Conservation (phyloP, 352 stramenopile species). For the Pythium biforme region DNA sequence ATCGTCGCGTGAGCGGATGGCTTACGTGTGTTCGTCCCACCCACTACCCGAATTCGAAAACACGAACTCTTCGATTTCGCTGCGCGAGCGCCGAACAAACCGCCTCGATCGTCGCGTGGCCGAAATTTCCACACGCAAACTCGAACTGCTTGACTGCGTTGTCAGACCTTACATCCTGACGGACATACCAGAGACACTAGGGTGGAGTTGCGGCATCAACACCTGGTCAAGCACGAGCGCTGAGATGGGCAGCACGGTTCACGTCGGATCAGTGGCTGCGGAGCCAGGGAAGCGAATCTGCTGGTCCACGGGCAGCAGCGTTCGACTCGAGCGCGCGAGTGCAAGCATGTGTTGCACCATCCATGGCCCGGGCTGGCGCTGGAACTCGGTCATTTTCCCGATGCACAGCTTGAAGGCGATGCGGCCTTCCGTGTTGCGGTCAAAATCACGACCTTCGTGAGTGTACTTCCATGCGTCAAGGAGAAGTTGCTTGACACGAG, state of each 20-base stretch:
- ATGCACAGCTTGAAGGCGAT: not conserved
- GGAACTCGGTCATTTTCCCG: not conserved
- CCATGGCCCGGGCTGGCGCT: not conserved
- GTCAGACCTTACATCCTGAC: not conserved
- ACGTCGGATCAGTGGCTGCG: no score
- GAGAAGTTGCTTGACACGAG: not conserved
- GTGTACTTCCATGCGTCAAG: not conserved
- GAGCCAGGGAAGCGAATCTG: no score
- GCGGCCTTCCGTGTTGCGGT: not conserved
- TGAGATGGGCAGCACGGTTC: not conserved
- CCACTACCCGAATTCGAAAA: no score
- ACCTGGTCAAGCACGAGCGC: not conserved
- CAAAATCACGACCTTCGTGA: not conserved
- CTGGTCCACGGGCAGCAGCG: not conserved
- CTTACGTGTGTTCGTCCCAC: no score
- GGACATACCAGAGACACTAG: not conserved
- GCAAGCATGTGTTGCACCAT: not conserved
- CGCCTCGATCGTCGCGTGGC: not conserved
- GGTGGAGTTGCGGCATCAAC: not conserved
- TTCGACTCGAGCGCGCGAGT: not conserved
- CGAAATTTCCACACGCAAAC: not conserved
- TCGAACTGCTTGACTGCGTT: not conserved
- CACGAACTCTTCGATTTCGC: not conserved
- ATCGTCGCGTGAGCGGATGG: no score
- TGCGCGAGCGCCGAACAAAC: not conserved